Base-by-base conservation (phyloP, 345 rosid species). In the Citrus cavaleriei region DNA sequence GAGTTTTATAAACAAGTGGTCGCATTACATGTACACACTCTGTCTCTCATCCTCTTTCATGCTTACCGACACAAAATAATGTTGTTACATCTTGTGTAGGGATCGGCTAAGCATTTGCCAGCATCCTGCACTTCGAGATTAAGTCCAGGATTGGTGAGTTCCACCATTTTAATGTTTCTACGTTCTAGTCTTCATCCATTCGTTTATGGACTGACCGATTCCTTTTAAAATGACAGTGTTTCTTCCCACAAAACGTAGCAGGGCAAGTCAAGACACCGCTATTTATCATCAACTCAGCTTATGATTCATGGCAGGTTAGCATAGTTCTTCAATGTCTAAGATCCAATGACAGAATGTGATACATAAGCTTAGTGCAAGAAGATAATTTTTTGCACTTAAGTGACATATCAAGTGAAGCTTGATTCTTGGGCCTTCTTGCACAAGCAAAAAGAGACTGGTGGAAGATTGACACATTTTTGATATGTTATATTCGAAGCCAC, bases 281-380 rank as follows among this genome's bases (percentile, higher is more conserved):
- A 18, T 96, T 96, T 87, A 72, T 96, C 72, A 84, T 93, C 12
- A 96, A 96, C 85, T 89, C 99, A 7, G 98, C 98, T 8, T 93
- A 94, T 66, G 98, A 94, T 84, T 91, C 95, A 10, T 94, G 99
- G 99, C 98, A 96, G 99, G 99, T 96, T 74, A 42, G 87, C 54
- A 40, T 65, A 32, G 51, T 79, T 68, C 54, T 46, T 61, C 58
- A 24, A 13, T 10, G 5, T 32, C n/a, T 25, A 37, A 59, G 34
- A 24, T 22, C 9, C 16, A 59, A 58, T 65, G 16, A 1, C 58
- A 5, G 18, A 37, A 13, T 13, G 59, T 73, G 76, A n/a, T 5
- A 28, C 2, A 7, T 16, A 14, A 34, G 54, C 67, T 73, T 37
- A 21, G 16, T 60, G 34, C 51, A 46, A 13, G 6, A 68, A 37